Base-by-base conservation (phyloP, 805 yeast genomes). In the Teunomyces kruisii region DNA sequence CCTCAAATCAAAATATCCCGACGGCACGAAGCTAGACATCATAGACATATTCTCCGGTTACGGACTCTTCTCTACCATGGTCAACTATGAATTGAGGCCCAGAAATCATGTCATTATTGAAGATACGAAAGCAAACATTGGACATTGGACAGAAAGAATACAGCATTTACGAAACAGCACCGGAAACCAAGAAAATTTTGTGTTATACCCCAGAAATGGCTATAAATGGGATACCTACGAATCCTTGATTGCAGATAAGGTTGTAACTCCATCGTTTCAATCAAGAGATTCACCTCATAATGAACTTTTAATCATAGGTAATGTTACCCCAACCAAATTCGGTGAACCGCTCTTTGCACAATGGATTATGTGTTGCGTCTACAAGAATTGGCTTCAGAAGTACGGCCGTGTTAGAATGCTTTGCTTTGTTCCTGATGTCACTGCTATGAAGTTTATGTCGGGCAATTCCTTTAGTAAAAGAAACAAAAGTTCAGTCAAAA, bases 381-480 rank as follows among this genome's bases (percentile, higher is more conserved):
- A 83, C 58, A 70, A 76, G 40, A 86, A 86, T 56, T 88, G 96
- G 96, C 60, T 88, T 7, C 84, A 82, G 50, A 70, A 73, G 52
- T 86, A 76, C 62, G 76, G 96, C 7, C 75, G 85, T 40, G 91
- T 90, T 2, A 74, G 88, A 49, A 79, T 88, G 83, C 65, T 91
- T 17, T 64, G 86, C 12, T 80, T 91, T 81, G 70, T 84, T 15
- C 80, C 83, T 3, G 79, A 83, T 6, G 42, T 68, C 0, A 80
- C 87, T 1, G 73, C 74, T 4, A 64, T 67, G 47, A 85, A 87
- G 59, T 70, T 88, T 29, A 58, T 86, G 38, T 81, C 92, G 0
- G 74, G 74, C 0, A 72, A 80, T 0, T 78, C 79, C 1, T 72
- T 76, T 28, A 52, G 55, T 9, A 68, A 71, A 43, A 73, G 96